These are phyloP conservation scores for Fusarium poae DNA, from an alignment of 2,329 filamentous ascomycete species.

Conservation along the genomic window DNA sequence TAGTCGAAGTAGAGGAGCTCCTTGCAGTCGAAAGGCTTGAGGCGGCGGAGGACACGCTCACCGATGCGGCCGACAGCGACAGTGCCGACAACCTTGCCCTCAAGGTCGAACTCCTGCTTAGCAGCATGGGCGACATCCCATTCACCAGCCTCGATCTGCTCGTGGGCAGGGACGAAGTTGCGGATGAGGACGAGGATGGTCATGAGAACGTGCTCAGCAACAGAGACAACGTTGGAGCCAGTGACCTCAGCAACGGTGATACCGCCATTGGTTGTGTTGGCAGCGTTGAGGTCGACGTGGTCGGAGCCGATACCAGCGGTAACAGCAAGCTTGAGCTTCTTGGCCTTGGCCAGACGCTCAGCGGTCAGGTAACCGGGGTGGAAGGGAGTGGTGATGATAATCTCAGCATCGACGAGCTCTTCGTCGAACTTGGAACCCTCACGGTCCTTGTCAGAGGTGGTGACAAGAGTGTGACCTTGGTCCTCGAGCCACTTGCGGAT, in stretches of 20 bases:
- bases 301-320: conserved; percentile 98
- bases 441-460: conserved; percentile 97
- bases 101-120: conserved; percentile 98
- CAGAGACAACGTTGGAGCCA: conserved; percentile 97
- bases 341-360: conserved; percentile 95
- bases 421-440: conserved; percentile 93
- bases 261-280: conserved; percentile 98
- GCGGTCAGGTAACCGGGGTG: conserved; percentile 98
- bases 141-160: conserved; percentile 88
- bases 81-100: conserved; percentile 97
- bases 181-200: conserved; percentile 95
- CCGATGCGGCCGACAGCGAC: conserved; percentile 98
- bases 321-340: conserved; percentile 98
- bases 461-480: conserved; percentile 94
- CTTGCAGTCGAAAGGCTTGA: conserved; percentile 99
- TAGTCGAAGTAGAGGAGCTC: conserved; percentile 99
- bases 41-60: conserved; percentile 94
- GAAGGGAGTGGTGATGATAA: conserved; percentile 99
- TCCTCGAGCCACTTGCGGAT: conserved; percentile 98
- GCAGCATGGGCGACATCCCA: conserved; percentile 97
- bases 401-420: conserved; percentile 94
- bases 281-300: conserved; percentile 95
- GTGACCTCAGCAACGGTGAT: conserved; percentile 98
- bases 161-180: conserved; percentile 98
- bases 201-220: conserved; percentile 99